These are phyloP conservation scores for Rhizopogon roseolus DNA, from an alignment of 768 basidiomycete species.

Conservation along the genomic window DNA sequence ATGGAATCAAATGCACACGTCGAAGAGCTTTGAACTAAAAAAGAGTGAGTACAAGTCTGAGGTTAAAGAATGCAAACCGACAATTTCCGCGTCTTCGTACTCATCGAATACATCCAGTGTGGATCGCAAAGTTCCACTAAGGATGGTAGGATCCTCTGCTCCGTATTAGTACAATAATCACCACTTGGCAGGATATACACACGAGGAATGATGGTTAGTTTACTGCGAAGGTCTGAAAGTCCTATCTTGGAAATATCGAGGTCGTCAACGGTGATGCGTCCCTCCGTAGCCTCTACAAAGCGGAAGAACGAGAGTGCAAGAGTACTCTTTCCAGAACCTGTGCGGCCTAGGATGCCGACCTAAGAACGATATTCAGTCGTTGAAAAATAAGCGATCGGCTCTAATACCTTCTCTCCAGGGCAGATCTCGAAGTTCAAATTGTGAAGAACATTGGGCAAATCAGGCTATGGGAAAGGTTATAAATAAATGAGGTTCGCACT, in stretches of 20 bases:
- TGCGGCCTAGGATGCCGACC: slow-evolving; percentile 70
- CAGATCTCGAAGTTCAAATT: slow-evolving; percentile 66
- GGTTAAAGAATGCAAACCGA: slow-evolving; percentile 28
- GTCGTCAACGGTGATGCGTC: slow-evolving; percentile 72
- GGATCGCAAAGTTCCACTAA: slow-evolving; percentile 77
- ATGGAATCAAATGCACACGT: slow-evolving; percentile 74
- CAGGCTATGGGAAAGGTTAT: slow-evolving; percentile 47
- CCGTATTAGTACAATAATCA: not conserved
- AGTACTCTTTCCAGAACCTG: slow-evolving; percentile 75
- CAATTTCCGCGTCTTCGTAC: slow-evolving; percentile 80
- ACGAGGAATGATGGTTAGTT: slow-evolving; percentile 75
- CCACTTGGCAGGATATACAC: slow-evolving; percentile 17
- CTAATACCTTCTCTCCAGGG: slow-evolving; percentile 67
- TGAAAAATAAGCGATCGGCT: not conserved
- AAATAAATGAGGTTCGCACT: not conserved
- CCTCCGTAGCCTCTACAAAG: slow-evolving; percentile 82
- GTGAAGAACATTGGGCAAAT: slow-evolving; percentile 83
- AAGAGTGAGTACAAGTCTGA: not conserved
- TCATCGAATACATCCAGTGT: slow-evolving; percentile 85
- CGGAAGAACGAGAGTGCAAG: slow-evolving; percentile 84
- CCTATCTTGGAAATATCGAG: slow-evolving; percentile 77
- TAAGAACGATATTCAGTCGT: slow-evolving; percentile 17
- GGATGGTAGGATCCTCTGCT: slow-evolving; percentile 83
- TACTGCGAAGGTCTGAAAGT: slow-evolving; percentile 74
- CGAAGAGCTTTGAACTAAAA: slow-evolving; percentile 76